These are phyloP conservation scores for Axilococcus clingmanii DNA, from an alignment of 139 green algal species.

Conservation along the genomic window DNA sequence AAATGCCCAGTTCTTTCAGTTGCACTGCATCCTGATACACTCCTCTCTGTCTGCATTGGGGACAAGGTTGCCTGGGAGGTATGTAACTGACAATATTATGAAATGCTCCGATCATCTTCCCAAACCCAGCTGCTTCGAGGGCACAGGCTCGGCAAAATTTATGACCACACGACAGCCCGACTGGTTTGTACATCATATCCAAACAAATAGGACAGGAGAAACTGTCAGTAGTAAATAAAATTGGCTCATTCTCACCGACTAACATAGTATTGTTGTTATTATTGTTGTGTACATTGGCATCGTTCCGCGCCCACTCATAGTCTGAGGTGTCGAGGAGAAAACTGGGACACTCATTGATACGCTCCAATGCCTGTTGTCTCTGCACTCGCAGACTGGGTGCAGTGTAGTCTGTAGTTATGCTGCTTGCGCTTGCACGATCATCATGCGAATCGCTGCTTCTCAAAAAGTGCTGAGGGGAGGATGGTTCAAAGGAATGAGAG, in stretches of 20 bases:
- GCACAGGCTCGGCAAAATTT: conserved; percentile 31
- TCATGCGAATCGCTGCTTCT: no score
- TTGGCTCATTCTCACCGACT: conserved; percentile 1
- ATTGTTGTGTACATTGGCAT: no score
- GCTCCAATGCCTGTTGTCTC: neutral
- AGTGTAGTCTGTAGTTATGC: no score
- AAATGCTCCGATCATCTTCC: conserved; percentile 16
- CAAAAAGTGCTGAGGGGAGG: no score
- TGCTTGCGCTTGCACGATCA: no score
- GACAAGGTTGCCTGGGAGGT: conserved; percentile 5
- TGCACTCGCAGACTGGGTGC: neutral
- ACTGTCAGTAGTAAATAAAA: neutral
- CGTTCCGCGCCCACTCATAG: conserved; percentile 10
- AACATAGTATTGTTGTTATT: neutral
- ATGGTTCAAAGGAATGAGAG: no score
- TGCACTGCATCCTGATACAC: conserved; percentile 13
- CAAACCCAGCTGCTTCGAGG: conserved; percentile 19
- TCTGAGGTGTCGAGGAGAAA: conserved; percentile 14
- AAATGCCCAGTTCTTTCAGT: conserved; percentile 9
- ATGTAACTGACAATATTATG: conserved; percentile 18
- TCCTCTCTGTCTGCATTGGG: conserved; percentile 22
- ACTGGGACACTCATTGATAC: conserved; percentile 5
- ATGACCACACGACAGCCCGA: conserved; percentile 34
- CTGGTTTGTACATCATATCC: conserved; percentile 32
- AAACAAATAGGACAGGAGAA: conserved; percentile 22